phyloP scores from a whole-genome alignment of 2,329 filamentous ascomycete genomes.

The Nectriaceae sp. region DNA sequence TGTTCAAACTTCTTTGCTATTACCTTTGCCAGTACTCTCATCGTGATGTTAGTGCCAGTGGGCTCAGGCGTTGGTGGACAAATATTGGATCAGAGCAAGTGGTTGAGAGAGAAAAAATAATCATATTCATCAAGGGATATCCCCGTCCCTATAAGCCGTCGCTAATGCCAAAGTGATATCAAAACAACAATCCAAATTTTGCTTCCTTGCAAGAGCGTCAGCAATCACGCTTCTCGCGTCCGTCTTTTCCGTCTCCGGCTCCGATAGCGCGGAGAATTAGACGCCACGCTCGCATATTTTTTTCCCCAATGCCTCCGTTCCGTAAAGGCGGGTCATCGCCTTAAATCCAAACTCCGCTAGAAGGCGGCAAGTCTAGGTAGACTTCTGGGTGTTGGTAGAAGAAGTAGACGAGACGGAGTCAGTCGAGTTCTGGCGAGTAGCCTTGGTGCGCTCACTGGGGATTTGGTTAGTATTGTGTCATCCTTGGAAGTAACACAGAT shows the following conservation, averaged over 20 bases:
- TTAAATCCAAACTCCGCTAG: no score
- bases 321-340: not conserved
- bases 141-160: slow-evolving; percentile 19
- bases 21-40: no score
- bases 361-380: no score
- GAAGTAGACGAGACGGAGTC: slow-evolving; percentile 36
- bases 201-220: slow-evolving; percentile 14
- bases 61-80: not conserved
- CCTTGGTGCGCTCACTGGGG: slow-evolving; percentile 43
- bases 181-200: slow-evolving; percentile 10
- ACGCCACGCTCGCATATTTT: not conserved
- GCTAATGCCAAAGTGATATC: slow-evolving; percentile 25
- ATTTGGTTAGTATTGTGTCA: slow-evolving; percentile 15
- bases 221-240: not conserved
- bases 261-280: not conserved
- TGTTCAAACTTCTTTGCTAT: not conserved
- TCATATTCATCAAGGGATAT: slow-evolving; percentile 24
- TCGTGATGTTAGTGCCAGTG: no score
- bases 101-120: slow-evolving; percentile 5
- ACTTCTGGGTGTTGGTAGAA: slow-evolving; percentile 27
- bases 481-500: not conserved
- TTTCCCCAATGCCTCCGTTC: not conserved
- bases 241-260: not conserved
- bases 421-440: slow-evolving; percentile 36
- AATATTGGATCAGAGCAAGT: not conserved